A percentile compares a stretch with the other conserved stretches of the same genome.
Evolutionary conservation across 2,329 filamentous ascomycete species (phyloP).

Genomic region (Alternaria solani): DNA sequence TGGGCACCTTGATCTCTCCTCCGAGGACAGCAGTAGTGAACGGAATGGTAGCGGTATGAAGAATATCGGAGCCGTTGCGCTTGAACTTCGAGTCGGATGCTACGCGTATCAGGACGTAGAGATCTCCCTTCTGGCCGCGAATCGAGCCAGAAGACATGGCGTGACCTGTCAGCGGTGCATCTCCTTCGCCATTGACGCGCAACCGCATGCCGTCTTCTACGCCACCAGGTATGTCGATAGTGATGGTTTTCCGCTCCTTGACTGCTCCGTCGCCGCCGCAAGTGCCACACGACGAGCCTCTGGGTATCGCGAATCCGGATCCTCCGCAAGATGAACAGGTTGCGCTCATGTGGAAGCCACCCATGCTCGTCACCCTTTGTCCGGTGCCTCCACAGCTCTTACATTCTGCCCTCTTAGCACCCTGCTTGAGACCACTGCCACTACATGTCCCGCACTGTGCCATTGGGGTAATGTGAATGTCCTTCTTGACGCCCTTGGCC

Average conservation of each 20-base stretch:
- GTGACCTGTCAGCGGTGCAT: slow-evolving; percentile 80
- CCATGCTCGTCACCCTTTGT: slow-evolving; percentile 86
- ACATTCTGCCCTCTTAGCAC: slow-evolving; percentile 76
- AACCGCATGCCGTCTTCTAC: slow-evolving; percentile 97
- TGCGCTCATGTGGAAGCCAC: slow-evolving; percentile 94
- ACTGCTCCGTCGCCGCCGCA: slow-evolving; percentile 87
- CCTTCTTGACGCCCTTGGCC: slow-evolving; percentile 87
- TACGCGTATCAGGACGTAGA: slow-evolving; percentile 90
- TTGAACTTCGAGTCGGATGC: slow-evolving; percentile 90
- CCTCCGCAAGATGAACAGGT: slow-evolving; percentile 86
- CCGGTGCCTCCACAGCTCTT: slow-evolving; percentile 86
- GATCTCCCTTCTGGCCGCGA: slow-evolving; percentile 78
- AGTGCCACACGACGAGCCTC: slow-evolving; percentile 78
- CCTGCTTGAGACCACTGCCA: slow-evolving; percentile 84
- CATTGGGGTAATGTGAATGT: slow-evolving; percentile 85
- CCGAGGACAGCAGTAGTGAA: slow-evolving; percentile 92
- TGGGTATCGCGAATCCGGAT: slow-evolving; percentile 76
- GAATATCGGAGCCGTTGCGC: slow-evolving; percentile 84
- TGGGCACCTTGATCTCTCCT: slow-evolving; percentile 88
- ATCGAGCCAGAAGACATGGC: slow-evolving; percentile 66
- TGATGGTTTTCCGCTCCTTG: slow-evolving; percentile 82
- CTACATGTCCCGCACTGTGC: slow-evolving; percentile 82
- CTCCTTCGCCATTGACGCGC: slow-evolving; percentile 83
- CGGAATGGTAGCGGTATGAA: slow-evolving; percentile 90
- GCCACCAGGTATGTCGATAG: slow-evolving; percentile 90